Evolutionary conservation across 306 rosid species (phyloP).

Genomic region (Corylus heterophylla): DNA sequence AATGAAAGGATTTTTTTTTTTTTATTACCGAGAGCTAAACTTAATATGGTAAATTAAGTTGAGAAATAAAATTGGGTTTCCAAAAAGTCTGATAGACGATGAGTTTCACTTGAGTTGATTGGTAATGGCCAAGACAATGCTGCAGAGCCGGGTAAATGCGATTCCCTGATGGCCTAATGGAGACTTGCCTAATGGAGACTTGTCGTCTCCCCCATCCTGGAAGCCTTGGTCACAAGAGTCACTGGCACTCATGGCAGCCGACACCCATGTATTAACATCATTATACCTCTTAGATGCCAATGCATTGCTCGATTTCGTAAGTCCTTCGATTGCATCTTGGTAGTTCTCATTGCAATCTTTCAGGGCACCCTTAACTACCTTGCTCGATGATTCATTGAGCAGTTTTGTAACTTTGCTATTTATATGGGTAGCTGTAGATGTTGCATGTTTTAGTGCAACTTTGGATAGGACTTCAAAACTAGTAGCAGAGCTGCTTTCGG

Average conservation of each 20-base stretch:
- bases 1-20: background rate
- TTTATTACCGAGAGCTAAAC: background rate
- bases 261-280: conserved; percentile 16
- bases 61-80: no score
- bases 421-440: background rate
- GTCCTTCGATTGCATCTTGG: background rate
- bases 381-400: background rate
- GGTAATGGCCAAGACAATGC: conserved; percentile 20
- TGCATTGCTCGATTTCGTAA: background rate
- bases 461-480: background rate
- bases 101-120: background rate
- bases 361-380: background rate
- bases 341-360: conserved; percentile 17
- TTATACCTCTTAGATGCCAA: background rate
- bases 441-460: background rate
- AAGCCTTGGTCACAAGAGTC: conserved; percentile 26
- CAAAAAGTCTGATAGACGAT: no score
- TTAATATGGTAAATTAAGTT: background rate
- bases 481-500: background rate
- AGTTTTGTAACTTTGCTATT: background rate
- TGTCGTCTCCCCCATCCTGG: background rate
- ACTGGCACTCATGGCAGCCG: conserved; percentile 13
- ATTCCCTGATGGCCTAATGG: background rate
- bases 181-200: conserved; percentile 16
- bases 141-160: background rate